Base-by-base conservation (phyloP, 2,329 filamentous ascomycete genomes). In the Teratosphaeria nubilosa region DNA sequence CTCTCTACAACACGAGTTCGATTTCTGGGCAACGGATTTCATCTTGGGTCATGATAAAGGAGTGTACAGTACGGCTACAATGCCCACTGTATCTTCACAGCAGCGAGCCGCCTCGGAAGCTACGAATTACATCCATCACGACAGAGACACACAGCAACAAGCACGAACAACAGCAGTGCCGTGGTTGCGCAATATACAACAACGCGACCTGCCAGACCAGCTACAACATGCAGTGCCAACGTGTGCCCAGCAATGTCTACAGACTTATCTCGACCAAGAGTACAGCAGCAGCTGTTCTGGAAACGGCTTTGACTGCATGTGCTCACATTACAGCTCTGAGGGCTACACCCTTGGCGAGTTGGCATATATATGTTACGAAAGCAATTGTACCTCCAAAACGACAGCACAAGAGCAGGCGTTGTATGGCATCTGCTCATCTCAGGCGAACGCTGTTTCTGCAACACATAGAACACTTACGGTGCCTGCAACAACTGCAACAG, bases 301-400 rank as follows among this genome's bases (percentile, higher is more conserved):
- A 51, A 63, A 68, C 51, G 51, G 24, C 14, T 55, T 67, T 11
- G 55, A 58, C 1, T 72, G 70, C 56, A 56, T 72, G 9, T 72
- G 70, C 60, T 64, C 63, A 24, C 45, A 62, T 30, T 72, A 72
- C 59, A 69, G 68, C 60, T 57, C 61, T 13, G 41, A 66, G 37
- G 69, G 69, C 13, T 68, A 62, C 54, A 69, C 69, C 2, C 59
- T 73, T 10, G 71, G 71, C 27, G 71, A 73, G 58, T 58, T 70
- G 5, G 69, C 66, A 1, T 61, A 68, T 53, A 53, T 66, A 30
- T 70, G 68, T 54, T 31, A 66, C 11, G 32, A 60, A 20, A 22
- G 51, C 25, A 53, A 60, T 14, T 69, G 67, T 53, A 16, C 58
- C 16, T 22, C 54, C n/a, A 54, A 55, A 5, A n/a, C 54, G 31